Percentiles rank a stretch among this genome's conserved stretches.
Conservation (phyloP, 2,329 filamentous ascomycete genomes). For the Cladorrhinum sp. region DNA sequence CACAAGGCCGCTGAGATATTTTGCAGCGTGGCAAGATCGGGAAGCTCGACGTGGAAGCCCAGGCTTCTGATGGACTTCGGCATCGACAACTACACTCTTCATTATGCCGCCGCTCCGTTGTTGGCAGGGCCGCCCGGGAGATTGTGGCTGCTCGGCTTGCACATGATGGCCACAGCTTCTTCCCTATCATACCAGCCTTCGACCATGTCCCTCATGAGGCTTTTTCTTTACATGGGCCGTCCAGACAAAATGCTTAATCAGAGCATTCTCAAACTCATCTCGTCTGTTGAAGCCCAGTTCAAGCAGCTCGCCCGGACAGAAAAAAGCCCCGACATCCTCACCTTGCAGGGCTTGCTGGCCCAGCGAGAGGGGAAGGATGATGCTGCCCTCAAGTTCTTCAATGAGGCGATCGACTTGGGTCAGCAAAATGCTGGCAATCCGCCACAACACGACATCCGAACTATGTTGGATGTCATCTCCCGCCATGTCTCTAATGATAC, state of each 20-base stretch:
- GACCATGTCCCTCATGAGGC: constrained; percentile 33
- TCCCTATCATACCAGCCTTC: constrained; percentile 36
- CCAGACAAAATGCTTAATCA: constrained; percentile 20
- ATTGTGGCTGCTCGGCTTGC: constrained; percentile 27
- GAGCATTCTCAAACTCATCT: constrained; percentile 22
- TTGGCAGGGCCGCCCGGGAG: constrained; percentile 7
- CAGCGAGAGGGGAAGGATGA: constrained; percentile 21
- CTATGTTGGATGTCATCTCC: not conserved
- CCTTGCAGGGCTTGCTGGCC: constrained; percentile 34
- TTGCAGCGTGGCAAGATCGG: constrained; percentile 22
- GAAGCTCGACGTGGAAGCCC: constrained; percentile 22
- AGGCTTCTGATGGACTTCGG: constrained; percentile 22
- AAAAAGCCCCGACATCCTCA: constrained; percentile 35
- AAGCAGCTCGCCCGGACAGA: constrained; percentile 21
- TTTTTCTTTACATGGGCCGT: constrained; percentile 17
- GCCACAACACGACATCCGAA: not conserved
- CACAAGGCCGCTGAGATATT: constrained; percentile 26
- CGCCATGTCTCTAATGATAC: not conserved
- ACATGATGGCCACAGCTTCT: constrained; percentile 37
- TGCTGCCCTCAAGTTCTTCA: constrained; percentile 33
- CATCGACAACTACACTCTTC: constrained; percentile 32
- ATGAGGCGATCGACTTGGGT: constrained; percentile 25
- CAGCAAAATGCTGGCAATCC: not conserved
- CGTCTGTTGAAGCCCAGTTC: constrained; percentile 24
- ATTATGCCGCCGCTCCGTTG: constrained; percentile 33